Evolutionary conservation across 768 basidiomycete species (phyloP).

Genomic region (Suillus ampliporus): DNA sequence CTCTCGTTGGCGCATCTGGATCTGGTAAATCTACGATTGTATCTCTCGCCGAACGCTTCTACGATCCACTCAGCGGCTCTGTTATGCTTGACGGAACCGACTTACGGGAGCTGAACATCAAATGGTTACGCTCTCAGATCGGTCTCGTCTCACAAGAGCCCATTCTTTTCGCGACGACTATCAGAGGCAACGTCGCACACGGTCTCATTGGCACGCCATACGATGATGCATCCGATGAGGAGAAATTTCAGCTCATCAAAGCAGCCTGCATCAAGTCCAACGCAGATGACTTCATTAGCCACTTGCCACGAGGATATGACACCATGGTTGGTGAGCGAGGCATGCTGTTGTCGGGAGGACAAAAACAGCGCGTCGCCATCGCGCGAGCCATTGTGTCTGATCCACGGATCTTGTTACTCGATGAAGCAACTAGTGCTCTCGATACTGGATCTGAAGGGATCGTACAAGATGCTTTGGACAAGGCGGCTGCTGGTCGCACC

Average conservation of each 20-base stretch:
- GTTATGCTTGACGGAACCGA: slow-evolving; percentile 54
- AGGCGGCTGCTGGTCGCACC: slow-evolving; percentile 47
- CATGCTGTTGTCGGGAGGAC: slow-evolving; percentile 53
- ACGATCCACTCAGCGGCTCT: slow-evolving; percentile 50
- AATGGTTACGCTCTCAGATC: slow-evolving; percentile 56
- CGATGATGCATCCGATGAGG: slow-evolving; percentile 46
- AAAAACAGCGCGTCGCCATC: slow-evolving; percentile 60
- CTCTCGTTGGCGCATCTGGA: slow-evolving; percentile 47
- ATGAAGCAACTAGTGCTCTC: slow-evolving; percentile 55
- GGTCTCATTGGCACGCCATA: slow-evolving; percentile 50
- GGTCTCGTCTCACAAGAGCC: slow-evolving; percentile 60
- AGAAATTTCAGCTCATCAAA: slow-evolving; percentile 50
- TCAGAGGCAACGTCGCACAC: slow-evolving; percentile 52
- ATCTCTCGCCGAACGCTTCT: slow-evolving; percentile 56
- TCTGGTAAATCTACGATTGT: slow-evolving; percentile 48
- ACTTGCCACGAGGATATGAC: slow-evolving; percentile 55
- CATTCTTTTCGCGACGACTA: slow-evolving; percentile 52
- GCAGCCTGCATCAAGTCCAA: slow-evolving; percentile 56
- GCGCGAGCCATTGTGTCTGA: slow-evolving; percentile 57
- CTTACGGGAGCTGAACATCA: slow-evolving; percentile 49
- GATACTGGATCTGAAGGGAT: slow-evolving; percentile 57
- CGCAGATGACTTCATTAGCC: slow-evolving; percentile 54
- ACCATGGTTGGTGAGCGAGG: slow-evolving; percentile 57
- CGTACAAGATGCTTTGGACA: slow-evolving; percentile 59
- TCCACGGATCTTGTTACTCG: slow-evolving; percentile 53